phyloP scores from a whole-genome alignment of 2,329 filamentous ascomycete species.

The Xylaria sp. region DNA sequence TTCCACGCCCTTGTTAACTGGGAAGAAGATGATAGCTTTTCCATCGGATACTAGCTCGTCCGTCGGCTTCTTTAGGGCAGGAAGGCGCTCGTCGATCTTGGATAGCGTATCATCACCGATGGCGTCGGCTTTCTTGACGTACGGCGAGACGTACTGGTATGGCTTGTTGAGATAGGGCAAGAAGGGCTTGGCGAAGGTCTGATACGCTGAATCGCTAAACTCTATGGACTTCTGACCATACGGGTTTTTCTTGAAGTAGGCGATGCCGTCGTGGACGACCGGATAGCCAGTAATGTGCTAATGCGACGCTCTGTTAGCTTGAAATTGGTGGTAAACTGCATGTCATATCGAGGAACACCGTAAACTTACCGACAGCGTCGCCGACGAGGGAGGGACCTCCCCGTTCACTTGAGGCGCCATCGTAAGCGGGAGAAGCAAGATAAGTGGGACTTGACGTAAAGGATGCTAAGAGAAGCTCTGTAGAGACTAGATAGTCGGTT shows the following conservation, averaged over 20 bases:
- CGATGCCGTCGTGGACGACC: conserved; percentile 77
- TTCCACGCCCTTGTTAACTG: conserved; percentile 65
- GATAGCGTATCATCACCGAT: conserved; percentile 74
- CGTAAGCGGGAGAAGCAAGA: conserved; percentile 13
- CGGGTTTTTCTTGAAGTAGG: conserved; percentile 79
- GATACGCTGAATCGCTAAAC: conserved; percentile 75
- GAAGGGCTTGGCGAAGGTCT: conserved; percentile 76
- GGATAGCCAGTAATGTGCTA: conserved; percentile 88
- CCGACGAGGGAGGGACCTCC: conserved; percentile 41
- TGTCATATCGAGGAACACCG: background rate
- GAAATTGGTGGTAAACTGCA: background rate
- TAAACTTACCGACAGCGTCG: conserved; percentile 42
- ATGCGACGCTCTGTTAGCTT: background rate
- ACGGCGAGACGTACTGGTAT: conserved; percentile 82
- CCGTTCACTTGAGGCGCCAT: conserved; percentile 45
- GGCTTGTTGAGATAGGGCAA: conserved; percentile 79
- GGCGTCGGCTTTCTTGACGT: conserved; percentile 80
- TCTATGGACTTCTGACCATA: conserved; percentile 83
- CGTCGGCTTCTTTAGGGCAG: conserved; percentile 76
- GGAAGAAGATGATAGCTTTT: conserved; percentile 65
- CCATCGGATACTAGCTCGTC: conserved; percentile 70
- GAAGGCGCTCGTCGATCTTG: conserved; percentile 73
- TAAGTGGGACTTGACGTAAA: background rate
- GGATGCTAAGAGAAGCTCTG: conserved; percentile 2
- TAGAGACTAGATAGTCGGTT: conserved; percentile 7